Conservation (phyloP, 495 filamentous ascomycete genomes). For the Neurospora pannonica region DNA sequence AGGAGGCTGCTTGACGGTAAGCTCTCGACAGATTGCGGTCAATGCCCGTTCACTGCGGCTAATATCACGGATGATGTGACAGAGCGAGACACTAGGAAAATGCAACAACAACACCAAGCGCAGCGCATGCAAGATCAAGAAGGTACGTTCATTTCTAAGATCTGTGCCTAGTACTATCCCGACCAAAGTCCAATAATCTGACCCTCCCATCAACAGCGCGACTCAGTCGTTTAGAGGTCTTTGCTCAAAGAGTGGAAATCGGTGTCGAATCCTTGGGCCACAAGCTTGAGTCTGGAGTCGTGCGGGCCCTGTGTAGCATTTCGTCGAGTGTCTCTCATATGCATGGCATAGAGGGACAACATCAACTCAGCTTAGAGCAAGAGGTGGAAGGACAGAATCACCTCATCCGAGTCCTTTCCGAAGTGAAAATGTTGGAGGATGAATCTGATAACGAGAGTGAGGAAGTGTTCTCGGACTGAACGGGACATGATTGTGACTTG, state of each 20-base stretch:
- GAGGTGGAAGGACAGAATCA: background rate
- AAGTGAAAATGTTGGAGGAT: background rate
- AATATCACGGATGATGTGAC: background rate
- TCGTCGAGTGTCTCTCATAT: background rate
- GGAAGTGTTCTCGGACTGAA: background rate
- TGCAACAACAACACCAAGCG: background rate
- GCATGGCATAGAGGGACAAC: background rate
- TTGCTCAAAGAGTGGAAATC: background rate
- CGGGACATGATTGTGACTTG: background rate
- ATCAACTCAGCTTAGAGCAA: background rate
- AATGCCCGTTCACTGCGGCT: background rate
- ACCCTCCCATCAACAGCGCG: background rate
- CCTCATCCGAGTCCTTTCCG: background rate
- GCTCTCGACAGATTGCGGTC: background rate
- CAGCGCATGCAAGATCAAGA: background rate
- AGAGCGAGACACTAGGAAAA: background rate
- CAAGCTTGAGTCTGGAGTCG: background rate
- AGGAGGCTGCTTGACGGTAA: background rate
- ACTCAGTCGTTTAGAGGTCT: background rate
- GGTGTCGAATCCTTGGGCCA: background rate
- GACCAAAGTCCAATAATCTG: background rate
- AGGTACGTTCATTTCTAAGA: background rate
- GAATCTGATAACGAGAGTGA: background rate
- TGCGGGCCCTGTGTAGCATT: background rate
- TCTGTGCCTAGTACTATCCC: background rate